phyloP scores from a whole-genome alignment of 495 filamentous ascomycete species.

The Hypomontagnella monticulosa region DNA sequence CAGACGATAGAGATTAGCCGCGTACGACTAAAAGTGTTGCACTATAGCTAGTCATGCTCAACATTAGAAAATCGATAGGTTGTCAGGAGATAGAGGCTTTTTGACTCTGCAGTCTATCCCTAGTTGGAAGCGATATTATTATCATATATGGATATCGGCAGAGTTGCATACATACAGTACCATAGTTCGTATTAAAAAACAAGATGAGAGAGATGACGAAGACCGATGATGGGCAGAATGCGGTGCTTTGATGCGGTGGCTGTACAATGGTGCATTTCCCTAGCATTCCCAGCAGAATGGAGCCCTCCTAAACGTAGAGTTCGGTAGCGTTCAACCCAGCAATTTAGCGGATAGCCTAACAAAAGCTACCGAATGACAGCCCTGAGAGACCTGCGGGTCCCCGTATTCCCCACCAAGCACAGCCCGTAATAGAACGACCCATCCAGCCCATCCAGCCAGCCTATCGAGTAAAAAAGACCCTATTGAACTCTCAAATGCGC shows the following conservation, averaged over 20 bases:
- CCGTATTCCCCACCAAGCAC: slow-evolving; percentile 5
- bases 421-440: slow-evolving; percentile 11
- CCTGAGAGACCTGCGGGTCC: background rate
- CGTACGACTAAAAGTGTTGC: no score
- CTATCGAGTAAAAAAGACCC: slow-evolving; percentile 16
- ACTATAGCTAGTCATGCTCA: no score
- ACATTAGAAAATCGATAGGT: no score
- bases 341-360: slow-evolving; percentile 24
- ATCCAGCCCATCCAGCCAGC: slow-evolving; percentile 1
- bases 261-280: slow-evolving; percentile 16
- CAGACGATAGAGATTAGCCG: no score
- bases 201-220: slow-evolving; percentile 35
- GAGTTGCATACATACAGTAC: background rate
- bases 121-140: no score
- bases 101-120: no score
- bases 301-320: slow-evolving; percentile 29
- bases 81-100: no score
- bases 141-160: no score
- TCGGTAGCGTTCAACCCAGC: slow-evolving; percentile 4
- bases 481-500: background rate
- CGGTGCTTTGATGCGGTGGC: slow-evolving; percentile 29
- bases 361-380: slow-evolving; percentile 24
- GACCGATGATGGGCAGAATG: slow-evolving; percentile 6
- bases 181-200: slow-evolving; percentile 26
- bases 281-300: background rate